A percentile compares a stretch with the other conserved stretches of the same genome.
Evolutionary conservation across 2,329 filamentous ascomycete species (phyloP).

Genomic region (Lecanicillium sp.): DNA sequence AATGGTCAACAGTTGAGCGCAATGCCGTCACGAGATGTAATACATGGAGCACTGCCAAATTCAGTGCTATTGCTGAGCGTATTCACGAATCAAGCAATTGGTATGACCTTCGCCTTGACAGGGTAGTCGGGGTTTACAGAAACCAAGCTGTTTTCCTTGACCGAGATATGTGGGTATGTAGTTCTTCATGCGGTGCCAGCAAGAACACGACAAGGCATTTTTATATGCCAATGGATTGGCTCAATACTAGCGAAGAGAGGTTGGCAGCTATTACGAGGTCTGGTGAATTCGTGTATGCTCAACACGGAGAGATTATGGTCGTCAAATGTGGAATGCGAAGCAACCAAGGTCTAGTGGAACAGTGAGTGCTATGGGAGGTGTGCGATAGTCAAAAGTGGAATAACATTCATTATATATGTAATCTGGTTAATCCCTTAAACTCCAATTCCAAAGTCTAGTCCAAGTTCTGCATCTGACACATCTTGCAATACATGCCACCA

Average conservation of each 20-base stretch:
- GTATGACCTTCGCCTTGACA: neutral
- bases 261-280: neutral
- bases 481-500: conserved; percentile 42
- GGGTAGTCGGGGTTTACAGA: neutral
- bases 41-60: neutral
- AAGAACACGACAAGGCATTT: neutral
- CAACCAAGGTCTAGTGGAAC: neutral
- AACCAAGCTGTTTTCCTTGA: neutral
- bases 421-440: conserved; percentile 8
- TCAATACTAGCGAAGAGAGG: neutral
- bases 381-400: too few species aligned
- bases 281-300: neutral
- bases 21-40: neutral
- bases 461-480: conserved; percentile 38
- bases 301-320: neutral
- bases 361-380: too few species aligned
- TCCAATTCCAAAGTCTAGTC: conserved; percentile 18
- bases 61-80: neutral
- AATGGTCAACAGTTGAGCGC: neutral
- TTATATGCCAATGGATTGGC: conserved; percentile 3
- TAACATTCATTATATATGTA: too few species aligned
- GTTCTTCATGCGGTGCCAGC: neutral
- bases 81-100: neutral
- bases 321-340: conserved; percentile 1
- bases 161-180: conserved; percentile 1